These are phyloP conservation scores for Petrea volubilis DNA, from an alignment of 257 asterid species.

Conservation along the genomic window DNA sequence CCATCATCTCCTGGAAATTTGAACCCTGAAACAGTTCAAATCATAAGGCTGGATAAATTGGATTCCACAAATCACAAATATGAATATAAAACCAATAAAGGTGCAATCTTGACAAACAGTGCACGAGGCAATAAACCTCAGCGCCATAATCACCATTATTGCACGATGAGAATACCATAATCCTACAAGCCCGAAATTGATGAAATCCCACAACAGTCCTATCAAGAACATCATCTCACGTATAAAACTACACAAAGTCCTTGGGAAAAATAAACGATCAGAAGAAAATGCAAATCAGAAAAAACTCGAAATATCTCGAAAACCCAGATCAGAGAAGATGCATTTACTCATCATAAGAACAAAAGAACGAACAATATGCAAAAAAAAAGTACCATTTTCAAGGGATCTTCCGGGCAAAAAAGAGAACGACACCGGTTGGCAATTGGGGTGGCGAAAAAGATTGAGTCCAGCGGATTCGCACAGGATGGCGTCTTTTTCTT, in stretches of 20 bases:
- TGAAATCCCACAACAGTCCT: not conserved
- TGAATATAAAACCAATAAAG: not conserved
- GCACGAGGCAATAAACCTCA: no score
- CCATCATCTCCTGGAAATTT: slow-evolving; percentile 42
- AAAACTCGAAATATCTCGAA: not conserved
- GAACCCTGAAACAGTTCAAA: slow-evolving; percentile 25
- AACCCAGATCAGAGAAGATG: not conserved
- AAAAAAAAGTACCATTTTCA: not conserved
- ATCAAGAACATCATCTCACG: not conserved
- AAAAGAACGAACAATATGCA: not conserved
- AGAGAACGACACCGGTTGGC: not conserved
- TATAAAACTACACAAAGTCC: not conserved
- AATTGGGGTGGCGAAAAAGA: not conserved
- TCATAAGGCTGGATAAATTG: not conserved
- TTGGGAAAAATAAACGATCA: no score
- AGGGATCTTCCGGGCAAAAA: not conserved
- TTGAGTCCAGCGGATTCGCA: not conserved
- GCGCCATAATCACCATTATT: not conserved
- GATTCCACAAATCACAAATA: not conserved
- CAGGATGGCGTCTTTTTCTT: not conserved
- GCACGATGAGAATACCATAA: no score
- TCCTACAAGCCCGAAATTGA: not conserved
- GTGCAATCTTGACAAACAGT: not conserved
- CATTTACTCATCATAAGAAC: not conserved
- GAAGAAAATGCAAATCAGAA: not conserved